A percentile compares a stretch with the other conserved stretches of the same genome.
These are phyloP conservation scores for Orychophragmus violaceus DNA, from an alignment of 345 rosid species.

Conservation along the genomic window DNA sequence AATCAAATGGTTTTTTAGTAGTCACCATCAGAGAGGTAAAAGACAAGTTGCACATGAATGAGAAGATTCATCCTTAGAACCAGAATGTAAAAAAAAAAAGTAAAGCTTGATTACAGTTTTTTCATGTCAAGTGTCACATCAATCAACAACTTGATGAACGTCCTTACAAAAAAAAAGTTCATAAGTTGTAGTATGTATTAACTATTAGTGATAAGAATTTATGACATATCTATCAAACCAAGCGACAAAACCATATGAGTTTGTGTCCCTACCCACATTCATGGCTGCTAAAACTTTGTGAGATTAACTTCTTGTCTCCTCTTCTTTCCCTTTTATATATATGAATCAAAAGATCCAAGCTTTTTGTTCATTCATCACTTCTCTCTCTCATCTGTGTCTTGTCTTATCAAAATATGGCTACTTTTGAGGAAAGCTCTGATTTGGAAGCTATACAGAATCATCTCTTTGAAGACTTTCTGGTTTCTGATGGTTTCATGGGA, in stretches of 20 bases:
- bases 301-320: slow-evolving; percentile 23
- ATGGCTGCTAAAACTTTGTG: slow-evolving; percentile 19
- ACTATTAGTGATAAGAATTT: not conserved
- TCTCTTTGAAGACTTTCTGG: slow-evolving; percentile 49
- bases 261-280: slow-evolving; percentile 23
- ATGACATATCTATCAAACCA: slow-evolving; percentile 16
- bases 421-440: slow-evolving; percentile 33
- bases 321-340: slow-evolving; percentile 14
- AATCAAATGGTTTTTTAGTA: slow-evolving; percentile 19
- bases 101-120: not conserved
- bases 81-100: not conserved
- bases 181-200: slow-evolving; percentile 23
- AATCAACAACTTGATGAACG: slow-evolving; percentile 20
- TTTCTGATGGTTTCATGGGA: slow-evolving; percentile 37
- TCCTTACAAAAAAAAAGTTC: slow-evolving; percentile 22
- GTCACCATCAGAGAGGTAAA: slow-evolving; percentile 22
- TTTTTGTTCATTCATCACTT: slow-evolving; percentile 22
- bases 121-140: slow-evolving; percentile 20
- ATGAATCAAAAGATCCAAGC: slow-evolving; percentile 7
- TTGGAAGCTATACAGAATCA: slow-evolving; percentile 46
- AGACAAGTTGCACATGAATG: slow-evolving; percentile 11
- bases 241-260: slow-evolving; percentile 21
- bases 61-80: slow-evolving; percentile 9
- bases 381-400: not conserved
- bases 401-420: slow-evolving; percentile 26